These are phyloP conservation scores for Ensete ventricosum DNA, from an alignment of 176 grass and related monocot species.

Conservation along the genomic window DNA sequence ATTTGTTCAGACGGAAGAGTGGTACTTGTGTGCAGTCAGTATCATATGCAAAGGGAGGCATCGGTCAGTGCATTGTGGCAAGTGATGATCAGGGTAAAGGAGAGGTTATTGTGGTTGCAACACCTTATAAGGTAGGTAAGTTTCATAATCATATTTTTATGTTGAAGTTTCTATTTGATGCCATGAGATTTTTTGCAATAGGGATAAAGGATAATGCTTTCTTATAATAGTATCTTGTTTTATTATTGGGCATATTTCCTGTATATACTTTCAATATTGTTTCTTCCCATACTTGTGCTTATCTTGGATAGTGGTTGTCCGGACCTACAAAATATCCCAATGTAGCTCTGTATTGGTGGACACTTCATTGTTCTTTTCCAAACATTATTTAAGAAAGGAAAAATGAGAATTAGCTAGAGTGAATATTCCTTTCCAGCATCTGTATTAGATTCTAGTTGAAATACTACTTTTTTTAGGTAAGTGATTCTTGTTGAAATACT, in stretches of 20 bases:
- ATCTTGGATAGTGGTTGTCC: neutral
- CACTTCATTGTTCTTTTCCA: neutral
- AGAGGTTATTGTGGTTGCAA: slow-evolving; percentile 47
- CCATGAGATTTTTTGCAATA: neutral
- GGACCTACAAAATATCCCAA: neutral
- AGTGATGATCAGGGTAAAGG: slow-evolving; percentile 40
- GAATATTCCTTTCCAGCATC: too few species aligned
- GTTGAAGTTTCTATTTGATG: neutral
- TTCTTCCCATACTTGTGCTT: neutral
- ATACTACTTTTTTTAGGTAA: too few species aligned
- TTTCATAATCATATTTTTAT: slow-evolving; percentile 7
- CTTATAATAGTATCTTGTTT: neutral
- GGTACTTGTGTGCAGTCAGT: slow-evolving; percentile 48
- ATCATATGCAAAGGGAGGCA: slow-evolving; percentile 31
- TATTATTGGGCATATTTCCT: neutral
- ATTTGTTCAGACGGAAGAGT: slow-evolving; percentile 71
- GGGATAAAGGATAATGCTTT: neutral
- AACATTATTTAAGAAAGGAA: too few species aligned
- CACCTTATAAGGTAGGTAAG: slow-evolving; percentile 97
- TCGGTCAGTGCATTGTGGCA: slow-evolving; percentile 39
- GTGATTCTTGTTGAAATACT: too few species aligned
- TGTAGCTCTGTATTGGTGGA: neutral
- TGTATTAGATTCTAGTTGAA: too few species aligned
- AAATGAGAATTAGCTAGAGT: too few species aligned
- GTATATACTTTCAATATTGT: neutral